Base-by-base conservation (phyloP, 176 grass and related monocot genomes). In the Elaeis guineensis region DNA sequence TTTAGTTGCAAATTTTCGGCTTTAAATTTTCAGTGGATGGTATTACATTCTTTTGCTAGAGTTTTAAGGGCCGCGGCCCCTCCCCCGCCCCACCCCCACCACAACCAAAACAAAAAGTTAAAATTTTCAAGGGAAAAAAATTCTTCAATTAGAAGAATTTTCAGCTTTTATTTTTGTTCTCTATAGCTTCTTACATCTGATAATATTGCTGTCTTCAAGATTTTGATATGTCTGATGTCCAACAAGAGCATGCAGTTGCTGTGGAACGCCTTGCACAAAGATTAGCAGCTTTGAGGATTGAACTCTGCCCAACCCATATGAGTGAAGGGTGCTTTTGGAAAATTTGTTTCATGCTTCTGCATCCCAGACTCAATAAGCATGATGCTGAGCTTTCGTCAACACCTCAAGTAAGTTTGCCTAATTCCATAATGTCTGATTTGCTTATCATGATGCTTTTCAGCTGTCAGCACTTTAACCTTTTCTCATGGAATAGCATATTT, bases 331-430 rank as follows among this genome's bases (percentile, higher is more conserved):
- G 78, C 66, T 92, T 92, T 89, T 92, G 93, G 93, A 98, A 98
- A 79, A 88, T 88, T 62, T 98, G 92, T 78, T 98, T 98, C 72
- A 84, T 98, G 62, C 85, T 98, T 59, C 75, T 91, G 75, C 93
- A 98, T 77, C 87, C 87, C 21, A 98, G 93, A 85, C 76, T 98
- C 6, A 83, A 52, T 64, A 91, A 91, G 77, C 65, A 78, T 32
- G 87, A 92, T 20, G 93, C 87, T 2, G 84, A 98, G 70, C 84
- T 91, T 70, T 72, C 92, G 16, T 92, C 87, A 58, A 92, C 87
- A 24, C 81, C 81, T 53, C 87, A 98, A 87, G 87, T 98, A 84
- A 76, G 35, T 14, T 44, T 44, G 35, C 35, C n/a, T 44, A 44
- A 6, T 44, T 11, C 35, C 35, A 44, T 12, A 12, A 12, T 44